These are phyloP conservation scores for Termitomyces sp. DNA, from an alignment of 768 basidiomycete species.

Conservation along the genomic window DNA sequence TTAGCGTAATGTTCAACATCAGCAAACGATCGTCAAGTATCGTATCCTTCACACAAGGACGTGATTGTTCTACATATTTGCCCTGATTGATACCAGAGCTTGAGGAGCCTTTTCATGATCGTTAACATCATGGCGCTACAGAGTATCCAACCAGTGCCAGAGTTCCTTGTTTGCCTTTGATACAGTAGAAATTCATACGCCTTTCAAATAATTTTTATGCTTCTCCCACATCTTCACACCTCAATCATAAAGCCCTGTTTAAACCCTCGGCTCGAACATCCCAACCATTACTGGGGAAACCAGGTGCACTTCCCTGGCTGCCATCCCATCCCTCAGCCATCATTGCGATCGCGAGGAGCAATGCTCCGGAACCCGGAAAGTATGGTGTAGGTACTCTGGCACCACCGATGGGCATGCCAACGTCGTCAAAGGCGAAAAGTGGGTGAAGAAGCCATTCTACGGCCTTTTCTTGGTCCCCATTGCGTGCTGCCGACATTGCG, in stretches of 20 bases:
- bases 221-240: neutral
- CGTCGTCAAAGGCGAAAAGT: constrained; percentile 55
- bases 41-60: no score
- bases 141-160: no score
- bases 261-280: constrained; percentile 21
- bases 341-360: constrained; percentile 53
- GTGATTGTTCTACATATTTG: no score
- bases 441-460: constrained; percentile 55
- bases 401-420: constrained; percentile 58
- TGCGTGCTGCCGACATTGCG: constrained; percentile 58
- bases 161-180: neutral
- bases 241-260: constrained; percentile 17
- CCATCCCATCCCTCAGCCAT: constrained; percentile 60
- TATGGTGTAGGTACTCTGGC: constrained; percentile 55
- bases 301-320: constrained; percentile 21
- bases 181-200: neutral
- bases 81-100: no score
- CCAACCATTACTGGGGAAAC: constrained; percentile 29
- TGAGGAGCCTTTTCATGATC: neutral
- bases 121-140: no score
- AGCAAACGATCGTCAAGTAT: neutral
- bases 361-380: constrained; percentile 52
- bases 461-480: constrained; percentile 45
- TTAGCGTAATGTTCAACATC: neutral
- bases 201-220: neutral